Conservation (phyloP, 2,329 filamentous ascomycete species). For the Alternaria arbusti region DNA sequence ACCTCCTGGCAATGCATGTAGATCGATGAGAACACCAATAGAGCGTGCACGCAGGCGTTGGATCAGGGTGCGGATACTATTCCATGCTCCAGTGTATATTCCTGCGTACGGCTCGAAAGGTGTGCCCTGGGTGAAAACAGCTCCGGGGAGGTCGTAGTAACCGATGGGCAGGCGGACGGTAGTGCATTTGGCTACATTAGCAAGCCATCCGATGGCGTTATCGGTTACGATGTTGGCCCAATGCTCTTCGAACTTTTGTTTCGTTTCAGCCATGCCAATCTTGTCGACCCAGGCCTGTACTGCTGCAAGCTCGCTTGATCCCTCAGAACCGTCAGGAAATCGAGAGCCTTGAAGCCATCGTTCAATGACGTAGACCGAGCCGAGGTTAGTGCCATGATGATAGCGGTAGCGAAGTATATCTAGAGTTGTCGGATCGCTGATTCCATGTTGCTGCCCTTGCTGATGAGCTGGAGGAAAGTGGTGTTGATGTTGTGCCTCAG, state of each 20-base stretch:
- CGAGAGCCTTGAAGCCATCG: constrained; percentile 62
- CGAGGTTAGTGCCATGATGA: constrained; percentile 66
- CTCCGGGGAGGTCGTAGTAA: constrained; percentile 62
- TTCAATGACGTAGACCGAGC: constrained; percentile 66
- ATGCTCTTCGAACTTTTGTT: constrained; percentile 59
- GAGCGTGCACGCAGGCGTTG: constrained; percentile 54
- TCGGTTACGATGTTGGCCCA: constrained; percentile 61
- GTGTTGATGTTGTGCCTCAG: constrained; percentile 6
- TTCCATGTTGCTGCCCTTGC: constrained; percentile 27
- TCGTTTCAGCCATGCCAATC: constrained; percentile 57
- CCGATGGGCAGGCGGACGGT: constrained; percentile 67
- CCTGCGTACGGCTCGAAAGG: constrained; percentile 57
- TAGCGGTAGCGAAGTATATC: constrained; percentile 63
- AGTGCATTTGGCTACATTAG: constrained; percentile 60
- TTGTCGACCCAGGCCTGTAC: constrained; percentile 56
- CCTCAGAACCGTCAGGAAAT: constrained; percentile 53
- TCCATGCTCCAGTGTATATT: constrained; percentile 63
- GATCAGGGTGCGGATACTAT: constrained; percentile 56
- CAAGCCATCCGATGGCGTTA: constrained; percentile 61
- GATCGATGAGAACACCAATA: constrained; percentile 64
- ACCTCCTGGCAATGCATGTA: constrained; percentile 65
- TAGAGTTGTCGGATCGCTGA: constrained; percentile 47
- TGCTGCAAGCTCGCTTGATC: constrained; percentile 60
- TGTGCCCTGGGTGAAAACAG: constrained; percentile 58
- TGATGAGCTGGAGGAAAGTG: neutral